Conservation (phyloP, 129 eudicot genomes). For the Deinandra increscens region DNA sequence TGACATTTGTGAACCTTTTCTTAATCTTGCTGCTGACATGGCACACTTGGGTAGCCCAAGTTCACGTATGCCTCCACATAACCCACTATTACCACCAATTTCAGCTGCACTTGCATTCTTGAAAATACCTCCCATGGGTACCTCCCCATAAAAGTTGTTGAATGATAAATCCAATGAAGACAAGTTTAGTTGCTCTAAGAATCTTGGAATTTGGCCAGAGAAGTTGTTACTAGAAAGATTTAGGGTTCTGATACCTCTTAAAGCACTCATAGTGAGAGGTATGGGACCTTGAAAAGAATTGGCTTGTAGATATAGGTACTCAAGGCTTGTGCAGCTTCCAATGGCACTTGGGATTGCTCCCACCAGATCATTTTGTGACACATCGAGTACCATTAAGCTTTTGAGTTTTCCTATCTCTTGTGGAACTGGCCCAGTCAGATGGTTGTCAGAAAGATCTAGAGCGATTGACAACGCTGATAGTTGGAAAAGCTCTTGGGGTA, state of each 20-base stretch:
- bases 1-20: constrained; percentile 12
- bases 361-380: constrained; percentile 26
- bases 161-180: constrained; percentile 29
- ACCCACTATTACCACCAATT: constrained; percentile 25
- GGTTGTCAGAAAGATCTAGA: constrained; percentile 30
- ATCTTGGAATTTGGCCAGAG: constrained; percentile 32
- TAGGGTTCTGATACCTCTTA: constrained; percentile 23
- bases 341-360: constrained; percentile 31
- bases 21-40: constrained; percentile 22
- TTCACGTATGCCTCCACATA: constrained; percentile 38
- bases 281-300: constrained; percentile 30
- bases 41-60: constrained; percentile 28
- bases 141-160: constrained; percentile 36
- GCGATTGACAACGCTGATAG: constrained; percentile 11
- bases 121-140: constrained; percentile 30
- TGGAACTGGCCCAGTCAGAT: constrained; percentile 29
- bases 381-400: constrained; percentile 12
- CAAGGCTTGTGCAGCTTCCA: constrained; percentile 31
- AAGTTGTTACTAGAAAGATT: constrained; percentile 35
- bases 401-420: constrained; percentile 30
- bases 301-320: constrained; percentile 7
- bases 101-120: constrained; percentile 18
- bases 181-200: constrained; percentile 28
- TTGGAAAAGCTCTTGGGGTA: constrained; percentile 27
- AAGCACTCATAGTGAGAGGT: constrained; percentile 13